Evolutionary conservation across 148 eudicot species (phyloP).

Genomic region (Camellia sinensis): DNA sequence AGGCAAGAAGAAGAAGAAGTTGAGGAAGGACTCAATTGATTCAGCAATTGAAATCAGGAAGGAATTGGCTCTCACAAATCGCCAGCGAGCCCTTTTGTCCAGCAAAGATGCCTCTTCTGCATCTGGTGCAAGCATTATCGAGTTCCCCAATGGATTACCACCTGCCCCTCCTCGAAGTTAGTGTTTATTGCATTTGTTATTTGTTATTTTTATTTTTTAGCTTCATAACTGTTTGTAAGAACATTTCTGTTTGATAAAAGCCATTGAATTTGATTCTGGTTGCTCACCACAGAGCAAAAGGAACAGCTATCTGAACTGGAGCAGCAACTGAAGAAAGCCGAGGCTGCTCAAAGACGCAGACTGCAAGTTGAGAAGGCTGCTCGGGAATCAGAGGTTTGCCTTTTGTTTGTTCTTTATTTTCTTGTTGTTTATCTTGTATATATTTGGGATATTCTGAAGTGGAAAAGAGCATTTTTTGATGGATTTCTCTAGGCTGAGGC

Average conservation of each 20-base stretch:
- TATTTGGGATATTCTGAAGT: slow-evolving; percentile 2
- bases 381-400: slow-evolving; percentile 71
- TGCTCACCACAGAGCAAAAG: slow-evolving; percentile 53
- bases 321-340: slow-evolving; percentile 75
- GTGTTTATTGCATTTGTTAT: slow-evolving; percentile 16
- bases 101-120: slow-evolving; percentile 63
- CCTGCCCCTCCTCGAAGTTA: slow-evolving; percentile 79
- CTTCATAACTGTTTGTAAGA: not conserved
- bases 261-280: slow-evolving; percentile 3
- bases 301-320: slow-evolving; percentile 79
- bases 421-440: not conserved
- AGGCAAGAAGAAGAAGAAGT: slow-evolving; percentile 54
- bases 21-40: slow-evolving; percentile 50
- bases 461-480: slow-evolving; percentile 13
- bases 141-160: slow-evolving; percentile 88
- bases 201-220: not conserved
- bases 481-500: slow-evolving; percentile 79
- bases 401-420: not conserved
- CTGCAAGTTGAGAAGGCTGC: slow-evolving; percentile 82
- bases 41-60: slow-evolving; percentile 52
- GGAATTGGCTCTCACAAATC: slow-evolving; percentile 74
- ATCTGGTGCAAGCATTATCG: slow-evolving; percentile 51
- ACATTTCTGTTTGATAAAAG: not conserved
- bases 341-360: slow-evolving; percentile 83
- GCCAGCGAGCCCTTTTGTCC: slow-evolving; percentile 78